phyloP scores from a whole-genome alignment of 139 green algal genomes.

The Chlamydomonas schloesseri region DNA sequence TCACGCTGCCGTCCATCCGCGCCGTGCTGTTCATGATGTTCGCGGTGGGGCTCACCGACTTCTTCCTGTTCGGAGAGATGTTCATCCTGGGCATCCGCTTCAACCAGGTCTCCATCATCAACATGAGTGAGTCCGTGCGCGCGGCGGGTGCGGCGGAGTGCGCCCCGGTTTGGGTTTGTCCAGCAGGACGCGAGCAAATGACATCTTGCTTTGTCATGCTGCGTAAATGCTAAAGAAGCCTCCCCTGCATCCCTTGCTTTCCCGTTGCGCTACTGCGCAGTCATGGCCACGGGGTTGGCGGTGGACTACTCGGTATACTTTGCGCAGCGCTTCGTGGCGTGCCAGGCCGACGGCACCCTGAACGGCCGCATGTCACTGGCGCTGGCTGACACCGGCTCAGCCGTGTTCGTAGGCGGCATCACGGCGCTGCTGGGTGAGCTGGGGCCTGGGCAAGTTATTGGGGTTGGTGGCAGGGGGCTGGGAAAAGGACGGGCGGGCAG shows the following conservation, averaged over 20 bases:
- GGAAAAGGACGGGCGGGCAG: too few relatives aligned
- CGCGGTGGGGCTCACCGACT: slow-evolving; percentile 33
- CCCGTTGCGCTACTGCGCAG: too few relatives aligned
- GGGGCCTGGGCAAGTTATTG: background rate
- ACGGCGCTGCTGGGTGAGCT: slow-evolving; percentile 45
- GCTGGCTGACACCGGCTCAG: slow-evolving; percentile 53
- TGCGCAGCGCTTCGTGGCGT: slow-evolving; percentile 42
- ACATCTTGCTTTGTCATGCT: too few relatives aligned
- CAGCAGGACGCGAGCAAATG: too few relatives aligned
- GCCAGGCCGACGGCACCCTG: slow-evolving; percentile 36
- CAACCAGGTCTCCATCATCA: slow-evolving; percentile 47
- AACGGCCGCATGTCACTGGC: slow-evolving; percentile 48
- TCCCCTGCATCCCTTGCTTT: too few relatives aligned
- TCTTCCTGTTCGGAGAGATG: slow-evolving; percentile 48
- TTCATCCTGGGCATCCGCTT: slow-evolving; percentile 42
- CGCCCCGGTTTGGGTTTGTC: too few relatives aligned
- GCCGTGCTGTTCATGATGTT: slow-evolving; percentile 40
- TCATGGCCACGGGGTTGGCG: slow-evolving; percentile 44
- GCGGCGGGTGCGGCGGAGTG: too few relatives aligned
- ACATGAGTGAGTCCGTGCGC: slow-evolving; percentile 34
- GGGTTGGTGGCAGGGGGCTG: background rate
- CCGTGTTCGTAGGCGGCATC: slow-evolving; percentile 56
- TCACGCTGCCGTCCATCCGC: slow-evolving; percentile 28
- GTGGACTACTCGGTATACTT: slow-evolving; percentile 53
- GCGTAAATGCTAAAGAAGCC: too few relatives aligned